Evolutionary conservation across 495 filamentous ascomycete genomes (phyloP), one percentile per base, ranked within the genome.

Genomic region (Penicillium diatomitis): DNA sequence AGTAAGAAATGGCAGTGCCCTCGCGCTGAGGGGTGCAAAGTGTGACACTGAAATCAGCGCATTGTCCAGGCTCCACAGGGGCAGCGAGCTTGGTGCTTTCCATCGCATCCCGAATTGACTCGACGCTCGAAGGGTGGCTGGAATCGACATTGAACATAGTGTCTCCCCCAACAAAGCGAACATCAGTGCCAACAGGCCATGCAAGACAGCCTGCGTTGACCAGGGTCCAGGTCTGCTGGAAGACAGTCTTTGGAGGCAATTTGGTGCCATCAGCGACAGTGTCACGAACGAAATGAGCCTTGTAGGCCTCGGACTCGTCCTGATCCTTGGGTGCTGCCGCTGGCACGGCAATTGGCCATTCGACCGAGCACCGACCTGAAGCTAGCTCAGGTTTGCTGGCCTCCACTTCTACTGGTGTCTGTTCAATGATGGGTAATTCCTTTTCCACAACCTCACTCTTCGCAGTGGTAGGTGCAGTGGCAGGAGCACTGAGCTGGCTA

Each of bases 211-310:
- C 92, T 8, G 81, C 84, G 61, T 97, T 97, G 62, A 82, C 82
- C 33, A 99, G 76, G 37, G 87, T 85, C 94, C 94, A 99, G 4
- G 85, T 87, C 63, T 99, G 91, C 45, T 84, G 76, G 66, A 99
- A 96, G 35, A 81, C 74, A 30, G 78, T 68, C 58, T 82, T 80
- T 3, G 86, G 80, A 33, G 73, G 61, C 38, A 92, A 58, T 43
- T 76, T 58, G n/a, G 87, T 82, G 38, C 88, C 88, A 64, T 99
- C 92, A 3, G 75, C 53, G 49, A 96, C 71, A 4, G 77, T 79
- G 57, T 99, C 94, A 47, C 79, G 75, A 46, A 91, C 68, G 61
- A 87, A 99, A 55, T 82, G 73, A 41, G 91, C 90, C 51, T 82
- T 72, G 34, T 88, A 79, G 7, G 49, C 27, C 12, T 11, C 45